Percentiles rank a stretch among this genome's conserved stretches.
These are phyloP conservation scores for Pontederia crassipes DNA, from an alignment of 176 grass and related monocot genomes.

Conservation along the genomic window DNA sequence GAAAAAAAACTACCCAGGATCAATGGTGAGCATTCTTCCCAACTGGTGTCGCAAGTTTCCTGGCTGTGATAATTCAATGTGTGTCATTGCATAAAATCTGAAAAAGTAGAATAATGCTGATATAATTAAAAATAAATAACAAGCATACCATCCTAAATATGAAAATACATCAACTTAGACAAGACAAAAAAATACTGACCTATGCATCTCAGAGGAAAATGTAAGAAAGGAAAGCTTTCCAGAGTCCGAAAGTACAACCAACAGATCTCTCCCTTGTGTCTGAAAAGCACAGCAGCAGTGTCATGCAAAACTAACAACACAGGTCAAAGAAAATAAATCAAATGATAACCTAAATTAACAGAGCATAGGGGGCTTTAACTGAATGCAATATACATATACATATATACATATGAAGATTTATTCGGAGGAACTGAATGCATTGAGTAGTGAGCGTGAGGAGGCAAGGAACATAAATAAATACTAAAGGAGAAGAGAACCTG, in stretches of 20 bases:
- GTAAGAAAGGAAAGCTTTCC: constrained; percentile 93
- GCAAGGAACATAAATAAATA: not conserved
- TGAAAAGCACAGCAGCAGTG: constrained; percentile 30
- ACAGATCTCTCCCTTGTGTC: constrained; percentile 71
- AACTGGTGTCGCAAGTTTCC: constrained; percentile 71
- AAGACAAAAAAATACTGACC: constrained; percentile 39
- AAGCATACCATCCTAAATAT: constrained; percentile 15
- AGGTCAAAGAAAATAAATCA: not conserved
- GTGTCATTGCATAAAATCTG: constrained; percentile 72
- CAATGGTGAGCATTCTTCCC: constrained; percentile 78
- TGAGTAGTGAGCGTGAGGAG: not conserved
- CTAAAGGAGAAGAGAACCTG: constrained; percentile 38
- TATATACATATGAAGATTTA: not conserved
- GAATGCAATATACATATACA: no score
- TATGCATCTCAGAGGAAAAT: constrained; percentile 83
- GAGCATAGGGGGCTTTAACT: no score
- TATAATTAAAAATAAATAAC: constrained; percentile 14
- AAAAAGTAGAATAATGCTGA: constrained; percentile 23
- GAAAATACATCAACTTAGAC: not conserved
- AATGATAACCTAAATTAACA: not conserved
- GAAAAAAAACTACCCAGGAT: constrained; percentile 57
- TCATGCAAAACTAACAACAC: not conserved
- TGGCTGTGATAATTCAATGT: constrained; percentile 88
- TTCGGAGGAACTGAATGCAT: not conserved
- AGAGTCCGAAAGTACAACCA: constrained; percentile 90